Evolutionary conservation across 306 rosid species (phyloP).

Genomic region (Leucaena leucocephala): DNA sequence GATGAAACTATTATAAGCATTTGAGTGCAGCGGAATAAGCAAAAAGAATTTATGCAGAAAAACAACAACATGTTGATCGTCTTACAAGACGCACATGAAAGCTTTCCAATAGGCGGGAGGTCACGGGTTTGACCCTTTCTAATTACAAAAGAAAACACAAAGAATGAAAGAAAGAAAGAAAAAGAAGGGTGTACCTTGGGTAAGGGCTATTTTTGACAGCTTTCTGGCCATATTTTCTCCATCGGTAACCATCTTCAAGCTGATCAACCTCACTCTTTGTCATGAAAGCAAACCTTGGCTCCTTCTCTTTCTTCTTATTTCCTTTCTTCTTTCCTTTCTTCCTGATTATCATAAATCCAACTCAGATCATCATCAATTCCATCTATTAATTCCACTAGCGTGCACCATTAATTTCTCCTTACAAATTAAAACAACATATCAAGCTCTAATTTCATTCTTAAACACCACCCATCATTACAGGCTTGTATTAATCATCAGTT

Average conservation of each 20-base stretch:
- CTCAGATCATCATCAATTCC: not conserved
- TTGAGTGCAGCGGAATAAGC: not conserved
- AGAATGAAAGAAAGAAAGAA: too few species aligned
- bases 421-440: not conserved
- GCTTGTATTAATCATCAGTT: not conserved
- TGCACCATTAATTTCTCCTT: slow-evolving; percentile 34
- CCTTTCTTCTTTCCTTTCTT: slow-evolving; percentile 67
- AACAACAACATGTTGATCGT: not conserved
- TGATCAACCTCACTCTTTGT: slow-evolving; percentile 95
- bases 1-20: not conserved
- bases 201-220: slow-evolving; percentile 89
- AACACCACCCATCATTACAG: not conserved
- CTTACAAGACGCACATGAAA: too few species aligned
- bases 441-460: not conserved
- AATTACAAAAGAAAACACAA: too few species aligned
- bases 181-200: slow-evolving; percentile 55
- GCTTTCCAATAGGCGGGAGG: too few species aligned
- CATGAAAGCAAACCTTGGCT: slow-evolving; percentile 83
- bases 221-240: slow-evolving; percentile 92
- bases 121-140: too few species aligned
- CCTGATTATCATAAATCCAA: slow-evolving; percentile 28
- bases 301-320: slow-evolving; percentile 64
- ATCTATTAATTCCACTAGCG: not conserved
- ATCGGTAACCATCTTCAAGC: slow-evolving; percentile 86
- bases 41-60: not conserved